Evolutionary conservation across 495 filamentous ascomycete genomes (phyloP).

Genomic region (Neurospora sp.): DNA sequence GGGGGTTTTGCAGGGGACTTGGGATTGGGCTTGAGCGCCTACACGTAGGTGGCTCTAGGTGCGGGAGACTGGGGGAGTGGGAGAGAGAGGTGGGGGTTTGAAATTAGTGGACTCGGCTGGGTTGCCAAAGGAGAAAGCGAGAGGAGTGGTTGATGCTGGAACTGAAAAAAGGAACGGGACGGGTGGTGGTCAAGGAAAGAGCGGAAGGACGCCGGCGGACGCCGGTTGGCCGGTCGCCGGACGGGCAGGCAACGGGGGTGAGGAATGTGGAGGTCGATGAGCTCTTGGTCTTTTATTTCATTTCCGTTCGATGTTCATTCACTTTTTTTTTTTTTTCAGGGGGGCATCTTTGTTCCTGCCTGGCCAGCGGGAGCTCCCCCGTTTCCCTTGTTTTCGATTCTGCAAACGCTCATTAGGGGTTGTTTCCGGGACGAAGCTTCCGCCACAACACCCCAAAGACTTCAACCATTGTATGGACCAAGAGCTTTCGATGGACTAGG

Average conservation of each 20-base stretch:
- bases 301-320: not conserved
- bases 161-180: not conserved
- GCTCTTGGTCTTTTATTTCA: not conserved
- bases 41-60: not conserved
- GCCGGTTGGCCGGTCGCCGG: too few species aligned
- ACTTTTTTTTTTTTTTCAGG: not conserved
- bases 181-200: not conserved
- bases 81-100: not conserved
- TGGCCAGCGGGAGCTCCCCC: not conserved
- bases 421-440: not conserved
- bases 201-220: not conserved
- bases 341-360: not conserved
- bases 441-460: not conserved
- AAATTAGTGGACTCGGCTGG: not conserved
- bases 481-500: not conserved
- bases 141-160: not conserved
- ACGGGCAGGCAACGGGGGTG: not conserved
- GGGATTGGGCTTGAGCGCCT: not conserved
- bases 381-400: not conserved
- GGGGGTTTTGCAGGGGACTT: not conserved
- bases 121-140: too few species aligned
- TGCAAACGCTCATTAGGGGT: not conserved
- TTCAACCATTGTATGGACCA: not conserved
- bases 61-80: rapidly evolving
- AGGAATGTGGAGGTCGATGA: not conserved